phyloP scores from a whole-genome alignment of 108 stramenopile species.

The Nitzschia sp. region DNA sequence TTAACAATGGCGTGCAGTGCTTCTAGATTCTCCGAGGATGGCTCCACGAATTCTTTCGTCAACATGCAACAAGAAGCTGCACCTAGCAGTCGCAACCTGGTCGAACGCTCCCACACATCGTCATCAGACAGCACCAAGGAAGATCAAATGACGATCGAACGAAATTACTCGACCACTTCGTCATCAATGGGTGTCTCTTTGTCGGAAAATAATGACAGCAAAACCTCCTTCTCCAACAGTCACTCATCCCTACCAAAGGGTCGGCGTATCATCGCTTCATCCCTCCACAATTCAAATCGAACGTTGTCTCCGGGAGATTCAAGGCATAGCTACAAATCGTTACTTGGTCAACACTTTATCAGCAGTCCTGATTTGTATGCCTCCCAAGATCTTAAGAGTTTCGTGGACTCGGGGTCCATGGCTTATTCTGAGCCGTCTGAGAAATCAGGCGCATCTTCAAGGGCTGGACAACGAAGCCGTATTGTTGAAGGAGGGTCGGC shows the following conservation, averaged over 20 bases:
- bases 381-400: background rate
- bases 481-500: too few relatives aligned
- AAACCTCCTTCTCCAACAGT: background rate
- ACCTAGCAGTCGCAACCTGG: too few relatives aligned
- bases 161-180: background rate
- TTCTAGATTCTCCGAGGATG: too few relatives aligned
- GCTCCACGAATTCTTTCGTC: too few relatives aligned
- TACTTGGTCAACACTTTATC: conserved; percentile 3
- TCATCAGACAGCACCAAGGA: background rate
- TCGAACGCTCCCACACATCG: too few relatives aligned
- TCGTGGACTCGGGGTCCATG: background rate
- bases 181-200: background rate
- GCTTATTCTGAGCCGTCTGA: background rate
- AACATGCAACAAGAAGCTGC: too few relatives aligned
- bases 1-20: background rate
- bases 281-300: background rate
- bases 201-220: background rate
- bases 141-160: background rate
- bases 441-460: too few relatives aligned
- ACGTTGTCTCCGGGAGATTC: background rate
- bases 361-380: background rate
- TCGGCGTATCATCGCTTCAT: background rate
- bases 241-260: background rate
- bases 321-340: background rate
- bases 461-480: too few relatives aligned